Base-by-base conservation (phyloP, 345 rosid genomes). In the Zanthoxylum bungeanum region DNA sequence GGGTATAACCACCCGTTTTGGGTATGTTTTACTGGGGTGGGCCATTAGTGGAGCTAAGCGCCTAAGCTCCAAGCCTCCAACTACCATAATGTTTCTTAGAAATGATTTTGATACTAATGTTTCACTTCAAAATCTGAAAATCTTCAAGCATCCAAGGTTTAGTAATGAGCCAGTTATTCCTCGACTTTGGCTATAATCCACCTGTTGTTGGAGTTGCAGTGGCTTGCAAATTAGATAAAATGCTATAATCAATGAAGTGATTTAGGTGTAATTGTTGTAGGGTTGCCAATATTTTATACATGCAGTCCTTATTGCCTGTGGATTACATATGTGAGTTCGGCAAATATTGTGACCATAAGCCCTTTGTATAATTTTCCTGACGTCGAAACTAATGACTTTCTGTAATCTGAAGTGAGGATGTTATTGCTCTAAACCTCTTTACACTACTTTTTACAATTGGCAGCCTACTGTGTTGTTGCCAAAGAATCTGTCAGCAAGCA, bases 391-490 rank as follows among this genome's bases (percentile, higher is more conserved):
- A 27, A 16, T 63, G 47, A 22, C 31, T 19, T 21, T 60, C 42
- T 62, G 42, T 22, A 22, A 66, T 60, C 58, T 71, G 14, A 10
- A 17, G 8, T 22, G 50, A 8, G 74, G 19, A n/a, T 61, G 24
- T 44, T 74, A 21, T 17, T 72, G n/a, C 33, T 59, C 52, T 47
- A 2, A 16, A 19, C 27, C 16, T 55, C 46, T 69, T 82, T 62
- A 79, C 67, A 66, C 6, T 47, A 63, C 0, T 12, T 69, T 76
- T 36, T 59, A 37, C 70, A 58, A 63, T 72, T 59, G 78, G 76
- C 89, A 90, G 99, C 96, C 37, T 95, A 95, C 64, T 95, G 99
- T 81, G 99, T 89, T 60, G 99, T 95, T 59, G 98, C 98, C 21
- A 92, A 92, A 81, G 98, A 92, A 71, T 78, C 98, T 14, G 85